Conservation (phyloP, 2,329 filamentous ascomycete genomes). For the Apiospora phragmitis region DNA sequence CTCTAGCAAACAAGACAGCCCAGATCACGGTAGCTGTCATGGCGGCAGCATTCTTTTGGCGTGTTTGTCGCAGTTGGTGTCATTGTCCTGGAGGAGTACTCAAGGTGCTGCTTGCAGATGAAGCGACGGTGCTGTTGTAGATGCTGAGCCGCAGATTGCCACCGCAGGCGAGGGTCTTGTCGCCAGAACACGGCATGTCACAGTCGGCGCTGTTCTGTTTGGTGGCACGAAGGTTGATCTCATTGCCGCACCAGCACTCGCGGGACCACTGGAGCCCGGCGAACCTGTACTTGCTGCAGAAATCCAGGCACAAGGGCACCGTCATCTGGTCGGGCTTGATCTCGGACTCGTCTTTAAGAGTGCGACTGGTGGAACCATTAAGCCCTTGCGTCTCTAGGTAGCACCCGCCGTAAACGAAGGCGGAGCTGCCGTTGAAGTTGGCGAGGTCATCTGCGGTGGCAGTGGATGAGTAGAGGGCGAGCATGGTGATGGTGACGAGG, state of each 20-base stretch:
- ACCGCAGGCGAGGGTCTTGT: slow-evolving; percentile 53
- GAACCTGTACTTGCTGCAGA: slow-evolving; percentile 49
- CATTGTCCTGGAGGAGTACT: background rate
- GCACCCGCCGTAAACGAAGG: slow-evolving; percentile 57
- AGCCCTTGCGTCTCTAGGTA: slow-evolving; percentile 57
- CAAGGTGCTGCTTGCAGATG: background rate
- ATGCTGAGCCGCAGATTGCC: slow-evolving; percentile 51
- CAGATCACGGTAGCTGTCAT: background rate
- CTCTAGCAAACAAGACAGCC: slow-evolving; percentile 2
- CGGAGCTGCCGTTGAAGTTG: slow-evolving; percentile 36
- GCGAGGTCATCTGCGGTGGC: background rate
- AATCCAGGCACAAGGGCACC: slow-evolving; percentile 49
- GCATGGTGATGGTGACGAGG: background rate
- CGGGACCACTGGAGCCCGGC: slow-evolving; percentile 57
- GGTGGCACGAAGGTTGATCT: slow-evolving; percentile 46
- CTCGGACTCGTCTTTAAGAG: slow-evolving; percentile 44
- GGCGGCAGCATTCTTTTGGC: background rate
- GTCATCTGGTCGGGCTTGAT: slow-evolving; percentile 48
- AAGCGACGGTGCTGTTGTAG: slow-evolving; percentile 31
- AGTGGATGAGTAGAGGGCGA: background rate
- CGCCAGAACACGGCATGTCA: slow-evolving; percentile 54
- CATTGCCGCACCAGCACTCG: slow-evolving; percentile 61
- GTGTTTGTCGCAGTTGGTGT: background rate
- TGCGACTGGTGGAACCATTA: slow-evolving; percentile 40
- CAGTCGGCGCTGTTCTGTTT: slow-evolving; percentile 50